phyloP scores from a whole-genome alignment of 208 protist species.

The Angomonas ambiguus region DNA sequence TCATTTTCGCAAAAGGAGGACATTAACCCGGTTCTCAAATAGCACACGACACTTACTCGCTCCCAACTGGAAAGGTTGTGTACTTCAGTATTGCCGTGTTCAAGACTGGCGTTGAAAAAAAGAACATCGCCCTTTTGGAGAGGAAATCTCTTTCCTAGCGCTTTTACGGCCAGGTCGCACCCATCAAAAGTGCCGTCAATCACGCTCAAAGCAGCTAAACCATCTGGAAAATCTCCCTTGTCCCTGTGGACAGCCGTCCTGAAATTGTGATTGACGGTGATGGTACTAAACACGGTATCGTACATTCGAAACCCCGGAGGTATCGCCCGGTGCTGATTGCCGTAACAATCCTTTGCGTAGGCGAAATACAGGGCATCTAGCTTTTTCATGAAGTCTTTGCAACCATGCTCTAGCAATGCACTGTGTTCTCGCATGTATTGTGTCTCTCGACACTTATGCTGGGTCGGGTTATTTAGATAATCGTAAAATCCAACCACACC shows the following conservation, averaged over 20 bases:
- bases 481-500: constrained; percentile 91
- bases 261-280: constrained; percentile 90
- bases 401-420: constrained; percentile 28
- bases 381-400: constrained; percentile 39
- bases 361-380: constrained; percentile 71
- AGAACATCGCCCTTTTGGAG: constrained; percentile 81
- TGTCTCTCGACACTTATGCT: constrained; percentile 83
- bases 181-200: constrained; percentile 81
- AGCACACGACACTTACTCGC: constrained; percentile 82
- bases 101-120: constrained; percentile 83
- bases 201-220: constrained; percentile 73
- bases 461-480: constrained; percentile 79
- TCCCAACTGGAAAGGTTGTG: constrained; percentile 36
- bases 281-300: constrained; percentile 86
- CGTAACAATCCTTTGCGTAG: constrained; percentile 63
- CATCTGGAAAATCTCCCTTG: constrained; percentile 80
- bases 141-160: constrained; percentile 61
- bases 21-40: constrained; percentile 77
- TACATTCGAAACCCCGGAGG: constrained; percentile 67
- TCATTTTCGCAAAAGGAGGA: constrained; percentile 76
- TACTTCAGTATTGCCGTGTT: constrained; percentile 90
- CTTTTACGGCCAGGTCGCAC: constrained; percentile 85
- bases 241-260: constrained; percentile 87
- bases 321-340: constrained; percentile 70
- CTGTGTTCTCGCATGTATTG: constrained; percentile 75